These are phyloP conservation scores for Takakia lepidozioides DNA, from an alignment of 225 moss, liverwort and hornwort species.

Conservation along the genomic window DNA sequence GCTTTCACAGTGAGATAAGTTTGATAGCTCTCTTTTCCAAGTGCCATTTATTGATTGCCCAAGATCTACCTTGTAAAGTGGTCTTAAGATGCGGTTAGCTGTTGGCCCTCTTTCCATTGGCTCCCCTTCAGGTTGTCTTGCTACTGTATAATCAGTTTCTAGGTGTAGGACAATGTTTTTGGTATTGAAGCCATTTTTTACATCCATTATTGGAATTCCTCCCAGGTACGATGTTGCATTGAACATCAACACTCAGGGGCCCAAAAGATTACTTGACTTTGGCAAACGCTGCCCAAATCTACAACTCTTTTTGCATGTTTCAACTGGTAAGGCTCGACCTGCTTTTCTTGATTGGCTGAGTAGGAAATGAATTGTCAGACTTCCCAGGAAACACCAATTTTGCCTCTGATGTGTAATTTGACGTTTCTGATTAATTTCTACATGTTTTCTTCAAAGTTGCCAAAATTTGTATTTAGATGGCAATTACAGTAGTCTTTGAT, in stretches of 20 bases:
- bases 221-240: slow-evolving; percentile 33
- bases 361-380: too few relatives aligned
- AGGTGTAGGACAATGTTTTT: too few relatives aligned
- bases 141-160: too few relatives aligned
- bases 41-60: too few relatives aligned
- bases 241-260: slow-evolving; percentile 12
- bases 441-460: neutral
- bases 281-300: slow-evolving; percentile 13
- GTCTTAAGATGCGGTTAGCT: neutral
- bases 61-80: too few relatives aligned
- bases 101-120: neutral
- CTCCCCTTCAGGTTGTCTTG: neutral
- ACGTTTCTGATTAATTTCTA: neutral
- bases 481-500: too few relatives aligned
- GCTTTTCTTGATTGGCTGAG: too few relatives aligned
- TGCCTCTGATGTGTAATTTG: neutral
- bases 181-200: too few relatives aligned
- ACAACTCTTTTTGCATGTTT: slow-evolving; percentile 13
- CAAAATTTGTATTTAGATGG: neutral
- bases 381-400: neutral
- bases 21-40: too few relatives aligned
- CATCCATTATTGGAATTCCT: too few relatives aligned
- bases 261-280: slow-evolving; percentile 10
- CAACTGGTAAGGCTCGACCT: slow-evolving; percentile 4
- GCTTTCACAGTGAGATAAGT: too few relatives aligned